Base-by-base conservation (phyloP, 148 eudicot species). In the Rheum nobile region DNA sequence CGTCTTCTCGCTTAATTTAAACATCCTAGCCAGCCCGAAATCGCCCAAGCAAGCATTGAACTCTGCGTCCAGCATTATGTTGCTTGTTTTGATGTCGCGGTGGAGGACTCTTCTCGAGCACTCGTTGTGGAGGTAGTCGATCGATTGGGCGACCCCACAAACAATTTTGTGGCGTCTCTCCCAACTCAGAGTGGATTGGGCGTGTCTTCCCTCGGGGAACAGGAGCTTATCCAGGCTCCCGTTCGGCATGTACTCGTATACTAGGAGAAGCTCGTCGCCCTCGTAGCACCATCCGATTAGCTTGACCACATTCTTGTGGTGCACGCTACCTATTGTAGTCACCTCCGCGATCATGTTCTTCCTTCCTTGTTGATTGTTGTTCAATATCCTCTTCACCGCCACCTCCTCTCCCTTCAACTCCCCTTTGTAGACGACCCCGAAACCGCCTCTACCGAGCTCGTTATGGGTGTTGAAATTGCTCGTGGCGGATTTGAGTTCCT, bases 281-380 rank as follows among this genome's bases (percentile, higher is more conserved):
- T 85, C 85, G n/a, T 82, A 74, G 52, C 88, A 85, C 85, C 85
- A 85, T 2, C 88, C 88, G 10, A 78, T 38, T 10, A 85, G 72
- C 34, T 75, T 76, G 21, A 85, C 88, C 26, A 85, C 63, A 72
- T 85, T 85, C 76, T 77, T 82, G 72, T 85, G 88, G 61, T 81
- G 83, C 19, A 85, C 73, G 22, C 80, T 77, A 11, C 85, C 88
- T 7, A 85, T 85, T 2, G 80, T 83, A 28, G 82, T 80, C 32
- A 85, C 80, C 73, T 82, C 88, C 0, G 88, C 84, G 1, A 83
- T 69, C 39, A 85, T 75, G 35, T 85, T 83, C 67, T 79, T 74
- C 79, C 79, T 80, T 14, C 88, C 84, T 75, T 80, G 76, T 13
- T 69, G 75, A 8, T 85, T 76, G 71, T 85, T 77, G n/a, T 68